Evolutionary conservation across 1,284 basidiomycete species (phyloP), one percentile per base, ranked within the genome.

Genomic region (Gomphus bonarii): DNA sequence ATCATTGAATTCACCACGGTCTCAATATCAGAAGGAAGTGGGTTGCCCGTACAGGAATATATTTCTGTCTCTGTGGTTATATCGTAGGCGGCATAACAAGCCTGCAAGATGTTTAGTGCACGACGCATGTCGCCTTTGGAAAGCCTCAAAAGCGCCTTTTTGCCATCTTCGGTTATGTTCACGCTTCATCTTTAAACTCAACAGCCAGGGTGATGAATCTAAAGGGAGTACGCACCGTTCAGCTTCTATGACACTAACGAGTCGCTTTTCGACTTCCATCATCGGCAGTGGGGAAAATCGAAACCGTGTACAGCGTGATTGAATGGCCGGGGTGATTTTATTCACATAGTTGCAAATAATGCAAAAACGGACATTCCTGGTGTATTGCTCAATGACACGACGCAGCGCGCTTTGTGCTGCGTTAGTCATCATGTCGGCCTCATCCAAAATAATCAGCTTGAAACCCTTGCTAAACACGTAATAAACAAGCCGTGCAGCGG

Each of bases 341-440:
- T 99, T 99, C 70, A 99, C 97, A 65, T 99, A 99, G 73, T 99
- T 99, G 80, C 97, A 98, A 61, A 99, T 97, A 65, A 99, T 99
- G 73, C 95, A 98, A 72, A 99, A 99, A 36, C 97, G 85, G 61
- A 98, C 97, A 67, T 99, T 99, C 71, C 88, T 91, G 7, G 97
- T 99, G 70, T 97, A 98, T 65, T 97, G 95, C 71, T 99, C 97
- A 62, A 99, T 98, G 43, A 99, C 90, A 66, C 95, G 87, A 31
- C 95, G 86, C 33, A 99, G 80, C 18, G 97, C 97, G 3, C 93
- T 91, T 69, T 99, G 97, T 0, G 97, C 97, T 44, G 91, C 88
- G 61, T 94, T 89, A 0, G 97, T 99, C 97, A 99, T 99, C 86
- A 97, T 97, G 75, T 99, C 97, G 20, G 97, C 97, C 71, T 99